phyloP scores from a whole-genome alignment of 305 asterid species.

The Fraxinus albicans region DNA sequence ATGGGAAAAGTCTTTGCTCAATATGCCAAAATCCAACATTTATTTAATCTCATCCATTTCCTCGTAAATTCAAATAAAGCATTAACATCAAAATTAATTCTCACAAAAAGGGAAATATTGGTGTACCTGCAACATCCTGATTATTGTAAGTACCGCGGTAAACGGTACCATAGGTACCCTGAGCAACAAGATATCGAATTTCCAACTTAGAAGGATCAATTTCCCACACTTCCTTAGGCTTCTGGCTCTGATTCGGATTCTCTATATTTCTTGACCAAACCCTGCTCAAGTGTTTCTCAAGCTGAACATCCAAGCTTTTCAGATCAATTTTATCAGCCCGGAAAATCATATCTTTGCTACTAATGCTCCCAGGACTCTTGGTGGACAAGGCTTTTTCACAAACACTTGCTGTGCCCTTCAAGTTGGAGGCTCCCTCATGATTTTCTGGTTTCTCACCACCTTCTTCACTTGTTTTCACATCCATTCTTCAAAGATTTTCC shows the following conservation, averaged over 20 bases:
- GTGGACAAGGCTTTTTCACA: slow-evolving; percentile 27
- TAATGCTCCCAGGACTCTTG: slow-evolving; percentile 42
- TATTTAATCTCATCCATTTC: not conserved
- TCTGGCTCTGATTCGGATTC: slow-evolving; percentile 25
- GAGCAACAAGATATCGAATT: slow-evolving; percentile 81
- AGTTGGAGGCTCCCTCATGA: slow-evolving; percentile 32
- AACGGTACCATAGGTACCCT: slow-evolving; percentile 89
- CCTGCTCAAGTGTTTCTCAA: slow-evolving; percentile 87
- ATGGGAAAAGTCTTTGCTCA: not conserved
- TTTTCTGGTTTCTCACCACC: slow-evolving; percentile 31
- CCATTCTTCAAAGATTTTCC: slow-evolving; percentile 46
- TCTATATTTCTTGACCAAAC: slow-evolving; percentile 74
- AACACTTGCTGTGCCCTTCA: slow-evolving; percentile 45
- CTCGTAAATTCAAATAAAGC: not conserved
- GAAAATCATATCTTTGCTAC: slow-evolving; percentile 75
- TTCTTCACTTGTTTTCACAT: slow-evolving; percentile 37
- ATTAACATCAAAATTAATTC: not conserved
- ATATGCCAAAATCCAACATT: not conserved
- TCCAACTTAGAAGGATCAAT: slow-evolving; percentile 73
- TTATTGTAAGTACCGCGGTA: slow-evolving; percentile 73
- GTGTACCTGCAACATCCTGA: slow-evolving; percentile 85
- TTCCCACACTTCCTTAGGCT: slow-evolving; percentile 82
- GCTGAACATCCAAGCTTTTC: slow-evolving; percentile 76
- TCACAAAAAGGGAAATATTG: not conserved
- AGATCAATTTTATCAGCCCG: slow-evolving; percentile 86